Evolutionary conservation across 768 basidiomycete genomes (phyloP).

Genomic region (Glaciozyma antarctica): DNA sequence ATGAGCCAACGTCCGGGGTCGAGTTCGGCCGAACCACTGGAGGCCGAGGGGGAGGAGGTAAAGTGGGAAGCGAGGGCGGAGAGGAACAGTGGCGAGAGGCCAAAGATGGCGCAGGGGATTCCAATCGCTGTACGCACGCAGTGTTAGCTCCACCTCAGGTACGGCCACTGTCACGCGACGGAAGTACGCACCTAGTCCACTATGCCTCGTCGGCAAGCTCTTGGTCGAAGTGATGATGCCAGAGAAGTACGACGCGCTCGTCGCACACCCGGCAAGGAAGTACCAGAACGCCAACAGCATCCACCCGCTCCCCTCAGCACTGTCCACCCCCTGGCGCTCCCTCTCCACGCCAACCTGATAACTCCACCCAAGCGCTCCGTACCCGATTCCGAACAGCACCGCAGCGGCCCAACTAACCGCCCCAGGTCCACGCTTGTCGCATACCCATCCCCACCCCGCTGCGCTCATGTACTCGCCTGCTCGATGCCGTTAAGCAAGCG

Average conservation of each 20-base stretch:
- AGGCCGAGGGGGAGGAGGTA: slow-evolving; percentile 9
- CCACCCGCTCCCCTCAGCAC: slow-evolving; percentile 2
- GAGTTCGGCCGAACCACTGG: slow-evolving; percentile 14
- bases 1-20: slow-evolving; percentile 27
- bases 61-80: slow-evolving; percentile 27
- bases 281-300: slow-evolving; percentile 5
- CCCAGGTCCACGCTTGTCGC: slow-evolving; percentile 19
- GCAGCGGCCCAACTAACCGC: slow-evolving; percentile 8
- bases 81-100: slow-evolving; percentile 33
- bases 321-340: neutral
- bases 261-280: slow-evolving; percentile 24
- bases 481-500: neutral
- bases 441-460: slow-evolving; percentile 13
- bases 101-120: slow-evolving; percentile 31
- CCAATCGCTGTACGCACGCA: slow-evolving; percentile 16
- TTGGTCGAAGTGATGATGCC: slow-evolving; percentile 23
- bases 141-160: neutral
- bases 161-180: neutral
- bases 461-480: slow-evolving; percentile 22
- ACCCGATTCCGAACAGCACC: slow-evolving; percentile 8
- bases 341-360: neutral
- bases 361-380: slow-evolving; percentile 5
- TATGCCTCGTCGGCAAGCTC: slow-evolving; percentile 24
- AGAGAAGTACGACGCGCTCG: slow-evolving; percentile 28
- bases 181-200: slow-evolving; percentile 21